Percentiles rank a stretch among this genome's conserved stretches.
These are phyloP conservation scores for Globisporangium cylindrosporum DNA, from an alignment of 352 stramenopile genomes.

Conservation along the genomic window DNA sequence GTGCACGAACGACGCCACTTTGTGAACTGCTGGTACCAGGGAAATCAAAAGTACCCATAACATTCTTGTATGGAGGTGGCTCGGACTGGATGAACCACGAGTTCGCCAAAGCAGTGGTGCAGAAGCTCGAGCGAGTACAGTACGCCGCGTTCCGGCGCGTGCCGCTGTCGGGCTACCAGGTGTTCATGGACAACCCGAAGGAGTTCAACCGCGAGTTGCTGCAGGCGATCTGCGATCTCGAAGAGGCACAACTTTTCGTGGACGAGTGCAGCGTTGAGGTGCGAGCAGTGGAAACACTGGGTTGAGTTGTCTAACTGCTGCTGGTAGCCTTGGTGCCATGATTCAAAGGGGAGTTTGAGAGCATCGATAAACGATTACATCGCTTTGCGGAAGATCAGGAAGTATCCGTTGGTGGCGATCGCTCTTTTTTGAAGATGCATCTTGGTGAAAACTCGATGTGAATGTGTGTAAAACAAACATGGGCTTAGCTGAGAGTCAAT, in stretches of 20 bases:
- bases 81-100: conserved; percentile 26
- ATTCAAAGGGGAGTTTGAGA: background rate
- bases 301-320: background rate
- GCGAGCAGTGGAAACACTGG: background rate
- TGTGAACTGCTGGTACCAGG: conserved; percentile 8
- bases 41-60: conserved; percentile 13
- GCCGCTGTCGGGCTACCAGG: conserved; percentile 1
- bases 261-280: background rate
- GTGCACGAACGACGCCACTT: background rate
- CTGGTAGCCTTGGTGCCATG: background rate
- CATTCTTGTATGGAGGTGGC: conserved; percentile 22
- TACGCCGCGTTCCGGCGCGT: conserved; percentile 4
- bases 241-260: background rate
- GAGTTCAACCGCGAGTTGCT: conserved; percentile 10
- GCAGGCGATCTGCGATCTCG: background rate
- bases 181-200: conserved; percentile 14
- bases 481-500: too few relatives aligned
- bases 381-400: too few relatives aligned
- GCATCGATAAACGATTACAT: too few relatives aligned
- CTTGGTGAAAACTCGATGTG: too few relatives aligned
- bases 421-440: too few relatives aligned
- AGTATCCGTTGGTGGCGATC: too few relatives aligned
- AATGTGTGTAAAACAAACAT: too few relatives aligned
- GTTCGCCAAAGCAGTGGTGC: conserved; percentile 17
- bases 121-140: conserved; percentile 11